Percentiles rank a stretch among this genome's conserved stretches.
Conservation (phyloP, 2,329 filamentous ascomycete species). For the Passalora sequoiae region DNA sequence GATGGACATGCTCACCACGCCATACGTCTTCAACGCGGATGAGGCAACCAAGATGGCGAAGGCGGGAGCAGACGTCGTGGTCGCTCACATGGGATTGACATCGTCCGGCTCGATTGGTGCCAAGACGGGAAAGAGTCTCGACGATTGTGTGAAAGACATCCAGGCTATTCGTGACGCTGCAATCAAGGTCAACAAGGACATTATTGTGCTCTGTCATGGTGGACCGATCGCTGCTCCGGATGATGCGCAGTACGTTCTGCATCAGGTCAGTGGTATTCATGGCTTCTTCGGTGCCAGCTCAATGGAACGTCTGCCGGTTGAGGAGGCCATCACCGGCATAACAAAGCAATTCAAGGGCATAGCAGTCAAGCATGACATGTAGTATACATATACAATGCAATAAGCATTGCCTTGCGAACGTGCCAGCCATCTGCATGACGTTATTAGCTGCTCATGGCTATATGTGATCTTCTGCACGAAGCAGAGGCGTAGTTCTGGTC, state of each 20-base stretch:
- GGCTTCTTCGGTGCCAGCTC: constrained; percentile 67
- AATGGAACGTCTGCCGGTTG: constrained; percentile 65
- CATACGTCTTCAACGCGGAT: constrained; percentile 62
- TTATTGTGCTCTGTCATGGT: constrained; percentile 66
- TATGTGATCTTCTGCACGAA: no score
- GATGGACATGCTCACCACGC: constrained; percentile 61
- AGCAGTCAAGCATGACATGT: constrained; percentile 8
- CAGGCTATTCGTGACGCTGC: constrained; percentile 62
- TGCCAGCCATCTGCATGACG: no score
- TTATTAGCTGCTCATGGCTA: no score
- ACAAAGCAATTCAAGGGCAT: constrained; percentile 50
- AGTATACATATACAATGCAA: not conserved
- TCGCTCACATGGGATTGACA: constrained; percentile 65
- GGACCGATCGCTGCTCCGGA: constrained; percentile 61
- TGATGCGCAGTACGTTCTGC: constrained; percentile 60
- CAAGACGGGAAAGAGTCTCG: constrained; percentile 55
- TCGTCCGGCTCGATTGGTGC: constrained; percentile 62
- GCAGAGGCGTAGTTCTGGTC: no score
- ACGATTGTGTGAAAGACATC: constrained; percentile 58
- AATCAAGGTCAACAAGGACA: constrained; percentile 49
- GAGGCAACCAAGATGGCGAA: constrained; percentile 58
- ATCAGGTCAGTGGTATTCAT: constrained; percentile 58
- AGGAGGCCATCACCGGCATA: constrained; percentile 58
- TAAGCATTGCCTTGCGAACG: no score
- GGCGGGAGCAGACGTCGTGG: constrained; percentile 62